Percentiles rank a stretch among this genome's conserved stretches.
Evolutionary conservation across 306 rosid species (phyloP).

Genomic region (Trifolium dubium): DNA sequence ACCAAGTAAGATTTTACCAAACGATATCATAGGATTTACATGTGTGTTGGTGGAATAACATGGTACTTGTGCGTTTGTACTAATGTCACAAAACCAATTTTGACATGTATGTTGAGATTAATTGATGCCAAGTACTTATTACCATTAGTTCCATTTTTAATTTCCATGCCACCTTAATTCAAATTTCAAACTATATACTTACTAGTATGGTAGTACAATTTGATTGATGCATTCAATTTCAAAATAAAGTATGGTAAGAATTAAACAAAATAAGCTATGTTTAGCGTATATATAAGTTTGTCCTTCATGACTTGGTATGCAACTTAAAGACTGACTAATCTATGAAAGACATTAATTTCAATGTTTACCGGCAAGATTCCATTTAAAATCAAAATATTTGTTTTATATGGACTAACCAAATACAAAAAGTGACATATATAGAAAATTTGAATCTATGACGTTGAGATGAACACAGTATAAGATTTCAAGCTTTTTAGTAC

Average conservation of each 20-base stretch:
- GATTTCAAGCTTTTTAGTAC: no score
- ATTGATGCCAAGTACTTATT: background rate
- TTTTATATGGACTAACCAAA: no score
- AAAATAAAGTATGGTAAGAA: no score
- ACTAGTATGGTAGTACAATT: background rate
- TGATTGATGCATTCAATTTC: background rate
- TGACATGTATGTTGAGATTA: slow-evolving; percentile 9
- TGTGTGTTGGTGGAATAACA: slow-evolving; percentile 32
- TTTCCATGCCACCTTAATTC: background rate
- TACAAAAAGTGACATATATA: no score
- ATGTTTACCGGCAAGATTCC: no score
- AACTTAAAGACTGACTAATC: no score
- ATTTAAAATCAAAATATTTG: no score
- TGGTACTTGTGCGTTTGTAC: background rate
- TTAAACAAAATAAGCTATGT: no score
- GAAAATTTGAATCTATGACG: no score
- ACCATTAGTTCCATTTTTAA: slow-evolving; percentile 5
- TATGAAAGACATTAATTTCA: no score
- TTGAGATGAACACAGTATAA: no score
- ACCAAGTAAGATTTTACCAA: background rate
- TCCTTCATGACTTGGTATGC: background rate
- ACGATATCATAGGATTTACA: slow-evolving; percentile 39
- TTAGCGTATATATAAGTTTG: background rate
- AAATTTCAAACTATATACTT: background rate
- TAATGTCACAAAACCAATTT: background rate